These are phyloP conservation scores for Clathrospora elynae DNA, from an alignment of 2,329 filamentous ascomycete genomes.

Conservation along the genomic window DNA sequence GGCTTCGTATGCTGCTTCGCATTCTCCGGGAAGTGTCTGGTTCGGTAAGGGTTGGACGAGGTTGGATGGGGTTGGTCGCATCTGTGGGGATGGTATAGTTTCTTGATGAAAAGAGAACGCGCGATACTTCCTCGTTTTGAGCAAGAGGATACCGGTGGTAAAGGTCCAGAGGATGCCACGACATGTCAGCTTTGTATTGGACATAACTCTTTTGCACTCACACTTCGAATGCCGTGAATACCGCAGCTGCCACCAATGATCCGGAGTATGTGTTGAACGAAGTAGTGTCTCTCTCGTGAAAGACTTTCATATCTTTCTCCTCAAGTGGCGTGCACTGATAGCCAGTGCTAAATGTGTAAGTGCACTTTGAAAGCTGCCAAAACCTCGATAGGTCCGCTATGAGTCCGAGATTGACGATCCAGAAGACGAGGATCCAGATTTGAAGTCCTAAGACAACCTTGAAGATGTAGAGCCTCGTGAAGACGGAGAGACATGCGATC, in stretches of 20 bases:
- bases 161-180: constrained; percentile 13
- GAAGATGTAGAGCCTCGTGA: constrained; percentile 57
- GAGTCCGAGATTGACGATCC: constrained; percentile 50
- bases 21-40: too few relatives aligned
- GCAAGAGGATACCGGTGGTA: constrained; percentile 2
- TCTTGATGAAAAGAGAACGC: background rate
- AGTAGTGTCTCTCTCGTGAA: constrained; percentile 18
- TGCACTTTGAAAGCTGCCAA: constrained; percentile 23
- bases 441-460: constrained; percentile 60
- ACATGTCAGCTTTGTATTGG: background rate
- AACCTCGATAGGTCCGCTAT: constrained; percentile 29
- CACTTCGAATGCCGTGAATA: constrained; percentile 36
- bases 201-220: constrained; percentile 17
- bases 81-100: background rate
- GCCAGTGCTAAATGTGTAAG: constrained; percentile 14
- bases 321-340: constrained; percentile 18
- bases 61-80: background rate
- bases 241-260: constrained; percentile 29
- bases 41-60: background rate
- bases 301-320: constrained; percentile 8
- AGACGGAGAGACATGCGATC: constrained; percentile 51
- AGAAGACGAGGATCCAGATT: constrained; percentile 59
- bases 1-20: background rate
- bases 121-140: background rate
- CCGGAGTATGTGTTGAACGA: constrained; percentile 29